Evolutionary conservation across 2,329 filamentous ascomycete genomes (phyloP).

Genomic region (Penicillium freii): DNA sequence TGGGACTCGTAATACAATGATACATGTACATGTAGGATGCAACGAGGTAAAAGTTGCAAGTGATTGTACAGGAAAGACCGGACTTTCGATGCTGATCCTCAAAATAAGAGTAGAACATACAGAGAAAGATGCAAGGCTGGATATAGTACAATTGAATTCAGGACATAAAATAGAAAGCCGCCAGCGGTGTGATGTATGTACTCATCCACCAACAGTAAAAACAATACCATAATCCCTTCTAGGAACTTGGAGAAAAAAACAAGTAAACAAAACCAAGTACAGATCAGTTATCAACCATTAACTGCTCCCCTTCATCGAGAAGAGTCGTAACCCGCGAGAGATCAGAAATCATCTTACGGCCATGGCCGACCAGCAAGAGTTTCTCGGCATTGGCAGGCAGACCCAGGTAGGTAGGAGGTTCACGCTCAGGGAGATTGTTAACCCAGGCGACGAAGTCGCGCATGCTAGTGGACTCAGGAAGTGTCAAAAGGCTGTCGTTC

Average conservation of each 20-base stretch:
- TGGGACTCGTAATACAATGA: neutral
- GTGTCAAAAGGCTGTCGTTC: conserved; percentile 61
- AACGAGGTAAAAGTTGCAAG: neutral
- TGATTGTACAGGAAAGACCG: conserved; percentile 3
- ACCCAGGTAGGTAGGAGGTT: conserved; percentile 92
- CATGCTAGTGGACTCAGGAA: conserved; percentile 78
- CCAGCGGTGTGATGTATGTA: conserved; percentile 9
- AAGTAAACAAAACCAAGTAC: conserved; percentile 12
- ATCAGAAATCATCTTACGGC: conserved; percentile 78
- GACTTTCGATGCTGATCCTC: neutral
- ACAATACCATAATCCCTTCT: neutral
- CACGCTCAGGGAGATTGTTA: conserved; percentile 84
- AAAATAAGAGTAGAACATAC: conserved; percentile 6
- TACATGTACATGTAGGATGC: neutral
- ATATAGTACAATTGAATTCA: conserved; percentile 13
- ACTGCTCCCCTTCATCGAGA: conserved; percentile 89
- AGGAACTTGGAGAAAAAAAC: neutral
- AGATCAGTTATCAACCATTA: conserved; percentile 64
- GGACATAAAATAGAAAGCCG: conserved; percentile 6
- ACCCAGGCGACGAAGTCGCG: conserved; percentile 91
- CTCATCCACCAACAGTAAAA: neutral
- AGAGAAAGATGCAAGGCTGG: conserved; percentile 9
- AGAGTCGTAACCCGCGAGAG: conserved; percentile 80
- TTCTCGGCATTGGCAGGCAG: conserved; percentile 96
- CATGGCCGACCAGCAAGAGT: conserved; percentile 82